A percentile compares a stretch with the other conserved stretches of the same genome.
Conservation (phyloP, 1,284 basidiomycete genomes). For the Lignosus rhinocerotis region DNA sequence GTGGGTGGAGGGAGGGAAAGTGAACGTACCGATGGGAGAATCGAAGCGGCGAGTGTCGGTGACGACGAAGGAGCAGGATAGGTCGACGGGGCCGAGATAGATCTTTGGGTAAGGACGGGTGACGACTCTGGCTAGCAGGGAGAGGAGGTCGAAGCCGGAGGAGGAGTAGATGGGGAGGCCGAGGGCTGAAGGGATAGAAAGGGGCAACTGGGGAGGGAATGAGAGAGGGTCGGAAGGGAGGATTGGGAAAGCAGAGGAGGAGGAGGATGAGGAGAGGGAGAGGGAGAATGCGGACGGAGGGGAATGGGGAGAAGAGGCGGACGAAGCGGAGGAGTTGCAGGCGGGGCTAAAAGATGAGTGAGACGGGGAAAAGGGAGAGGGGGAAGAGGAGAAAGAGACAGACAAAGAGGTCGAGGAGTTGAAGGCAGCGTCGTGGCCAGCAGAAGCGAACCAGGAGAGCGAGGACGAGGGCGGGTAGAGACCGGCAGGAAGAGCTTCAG, state of each 20-base stretch:
- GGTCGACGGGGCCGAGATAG: constrained; percentile 86
- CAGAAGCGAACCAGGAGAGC: constrained; percentile 47
- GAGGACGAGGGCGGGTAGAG: constrained; percentile 38
- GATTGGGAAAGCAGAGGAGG: constrained; percentile 5
- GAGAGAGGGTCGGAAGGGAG: constrained; percentile 1
- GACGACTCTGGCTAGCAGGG: constrained; percentile 78
- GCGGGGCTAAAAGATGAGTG: constrained; percentile 5
- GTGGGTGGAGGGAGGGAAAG: background rate
- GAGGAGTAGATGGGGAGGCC: constrained; percentile 75
- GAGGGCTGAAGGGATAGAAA: constrained; percentile 32
- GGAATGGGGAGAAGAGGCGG: constrained; percentile 8
- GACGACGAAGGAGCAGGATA: constrained; percentile 88
- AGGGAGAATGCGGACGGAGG: constrained; percentile 11
- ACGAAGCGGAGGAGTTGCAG: too few relatives aligned
- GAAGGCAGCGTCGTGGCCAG: constrained; percentile 34
- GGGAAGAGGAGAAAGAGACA: constrained; percentile 4
- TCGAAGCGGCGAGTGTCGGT: constrained; percentile 83
- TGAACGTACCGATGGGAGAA: constrained; percentile 56
- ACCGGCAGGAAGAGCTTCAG: constrained; percentile 59
- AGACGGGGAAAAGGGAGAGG: background rate
- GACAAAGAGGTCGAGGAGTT: constrained; percentile 18
- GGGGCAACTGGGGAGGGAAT: constrained; percentile 9
- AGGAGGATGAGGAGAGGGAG: constrained; percentile 5
- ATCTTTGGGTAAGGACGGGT: constrained; percentile 77
- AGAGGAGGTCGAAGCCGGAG: constrained; percentile 89